These are phyloP conservation scores for Danielozyma ontarioensis DNA, from an alignment of 805 yeast species.

Conservation along the genomic window DNA sequence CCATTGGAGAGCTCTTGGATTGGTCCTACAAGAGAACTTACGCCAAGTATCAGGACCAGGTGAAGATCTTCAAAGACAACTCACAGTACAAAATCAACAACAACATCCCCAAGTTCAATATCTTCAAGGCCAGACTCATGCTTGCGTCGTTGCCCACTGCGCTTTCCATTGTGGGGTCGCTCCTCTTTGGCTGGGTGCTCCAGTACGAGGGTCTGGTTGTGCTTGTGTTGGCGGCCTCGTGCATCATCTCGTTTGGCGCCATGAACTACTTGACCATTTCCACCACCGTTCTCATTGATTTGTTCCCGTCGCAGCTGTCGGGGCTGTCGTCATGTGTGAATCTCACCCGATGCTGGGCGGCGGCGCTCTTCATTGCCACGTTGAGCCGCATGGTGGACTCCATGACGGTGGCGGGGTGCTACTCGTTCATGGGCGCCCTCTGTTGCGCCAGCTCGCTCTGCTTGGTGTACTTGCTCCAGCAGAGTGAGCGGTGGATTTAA, in stretches of 20 bases:
- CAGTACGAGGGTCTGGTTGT: slow-evolving; percentile 1
- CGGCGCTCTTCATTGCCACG: slow-evolving; percentile 1
- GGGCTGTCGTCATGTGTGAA: slow-evolving; percentile 2
- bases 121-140: slow-evolving; percentile 1
- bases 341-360: slow-evolving; percentile 3
- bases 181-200: slow-evolving; percentile 2
- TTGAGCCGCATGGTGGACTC: slow-evolving; percentile 1
- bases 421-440: slow-evolving; percentile 3
- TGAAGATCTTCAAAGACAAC: slow-evolving; percentile 8
- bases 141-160: slow-evolving; percentile 1
- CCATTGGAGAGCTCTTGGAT: slow-evolving; percentile 2
- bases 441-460: background rate
- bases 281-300: slow-evolving; percentile 4
- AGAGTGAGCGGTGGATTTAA: background rate
- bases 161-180: background rate
- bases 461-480: slow-evolving; percentile 1
- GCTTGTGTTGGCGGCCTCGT: slow-evolving; percentile 1
- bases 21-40: slow-evolving; percentile 1
- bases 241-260: slow-evolving; percentile 3
- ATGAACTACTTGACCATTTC: slow-evolving; percentile 4
- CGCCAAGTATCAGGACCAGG: background rate
- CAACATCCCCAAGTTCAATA: slow-evolving; percentile 1
- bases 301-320: slow-evolving; percentile 2
- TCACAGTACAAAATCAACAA: background rate
- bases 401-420: slow-evolving; percentile 3